Conservation (phyloP, 768 basidiomycete genomes). For the Termitomyces eurrhizus region DNA sequence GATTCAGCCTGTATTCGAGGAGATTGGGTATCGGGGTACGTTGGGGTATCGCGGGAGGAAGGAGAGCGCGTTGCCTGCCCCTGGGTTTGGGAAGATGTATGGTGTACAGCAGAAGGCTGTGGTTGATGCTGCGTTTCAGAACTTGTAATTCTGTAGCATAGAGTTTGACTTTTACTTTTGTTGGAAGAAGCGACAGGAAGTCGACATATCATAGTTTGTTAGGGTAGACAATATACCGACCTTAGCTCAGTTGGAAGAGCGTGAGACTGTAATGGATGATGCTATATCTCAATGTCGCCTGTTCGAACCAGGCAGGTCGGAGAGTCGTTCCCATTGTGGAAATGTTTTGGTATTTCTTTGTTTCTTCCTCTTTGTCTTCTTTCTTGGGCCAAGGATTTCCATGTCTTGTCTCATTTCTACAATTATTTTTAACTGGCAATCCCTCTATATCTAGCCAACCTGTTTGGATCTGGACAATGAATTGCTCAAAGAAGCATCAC, state of each 20-base stretch:
- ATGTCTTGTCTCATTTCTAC: too few relatives aligned
- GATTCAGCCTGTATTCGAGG: slow-evolving; percentile 47
- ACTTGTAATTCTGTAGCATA: neutral
- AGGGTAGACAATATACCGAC: neutral
- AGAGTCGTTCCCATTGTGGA: too few relatives aligned
- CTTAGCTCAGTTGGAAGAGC: slow-evolving; percentile 14
- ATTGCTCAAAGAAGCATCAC: too few relatives aligned
- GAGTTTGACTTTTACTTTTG: too few relatives aligned
- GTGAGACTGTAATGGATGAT: slow-evolving; percentile 10
- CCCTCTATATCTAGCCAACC: too few relatives aligned
- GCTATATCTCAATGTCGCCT: slow-evolving; percentile 6
- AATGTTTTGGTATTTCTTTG: too few relatives aligned
- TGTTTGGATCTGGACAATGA: too few relatives aligned
- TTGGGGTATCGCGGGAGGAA: slow-evolving; percentile 63
- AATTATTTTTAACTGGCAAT: too few relatives aligned
- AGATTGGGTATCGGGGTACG: slow-evolving; percentile 24
- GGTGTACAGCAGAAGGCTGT: slow-evolving; percentile 59
- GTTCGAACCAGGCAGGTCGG: slow-evolving; percentile 12
- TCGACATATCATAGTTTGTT: neutral
- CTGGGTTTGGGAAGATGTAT: slow-evolving; percentile 72
- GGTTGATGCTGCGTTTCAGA: slow-evolving; percentile 49
- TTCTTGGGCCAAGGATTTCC: too few relatives aligned
- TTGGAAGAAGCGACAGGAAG: too few relatives aligned
- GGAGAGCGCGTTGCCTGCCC: slow-evolving; percentile 72
- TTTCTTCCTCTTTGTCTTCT: too few relatives aligned